Evolutionary conservation across 768 basidiomycete genomes (phyloP), one percentile per base, ranked within the genome.

Genomic region (Rhizopogon salebrosus): DNA sequence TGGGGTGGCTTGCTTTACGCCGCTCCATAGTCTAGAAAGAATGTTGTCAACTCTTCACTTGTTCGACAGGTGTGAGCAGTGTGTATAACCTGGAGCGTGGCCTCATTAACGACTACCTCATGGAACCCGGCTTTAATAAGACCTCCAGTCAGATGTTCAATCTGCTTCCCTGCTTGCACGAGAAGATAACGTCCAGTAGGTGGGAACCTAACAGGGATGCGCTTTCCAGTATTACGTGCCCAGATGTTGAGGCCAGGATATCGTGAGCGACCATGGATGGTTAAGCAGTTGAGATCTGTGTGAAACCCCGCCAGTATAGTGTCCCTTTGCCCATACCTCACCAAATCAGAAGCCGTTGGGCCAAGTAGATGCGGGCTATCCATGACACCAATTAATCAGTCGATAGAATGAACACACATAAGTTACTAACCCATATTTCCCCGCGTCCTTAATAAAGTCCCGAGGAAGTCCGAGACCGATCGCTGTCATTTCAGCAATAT

Each of bases 251-350:
- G 76, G 24, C 91, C 92, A 0, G 92, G 90, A 68, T 87, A 93
- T 54, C 88, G 79, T 6, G 86, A 91, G 27, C 88, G 86, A 39
- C 91, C 92, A 56, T 92, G 87, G 39, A 92, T 92, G n/a, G 89
- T 92, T 57, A 97, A 73, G 63, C 93, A 95, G 64, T 97, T 97
- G 52, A 98, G 81, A 65, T 98, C 94, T 1, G 89, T 85, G 65
- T 98, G 95, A 65, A 97, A 97, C 2, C 95, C 95, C 20, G 94
- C 94, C 41, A 94, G 80, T 56, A 95, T 95, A 18, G 89, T 91
- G 60, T 90, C 82, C 57, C 82, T 81, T 62, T 79, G 63, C 20
- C 89, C 84, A 60, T 89, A 95, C 62, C 87, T 91, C 16, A 71
- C 67, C 18, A 98, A 77, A 66, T 98, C 88, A 4, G 95, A 97